Percentiles rank a stretch among this genome's conserved stretches.
Evolutionary conservation across 2,329 filamentous ascomycete genomes (phyloP).

Genomic region (Alternaria arborescens): DNA sequence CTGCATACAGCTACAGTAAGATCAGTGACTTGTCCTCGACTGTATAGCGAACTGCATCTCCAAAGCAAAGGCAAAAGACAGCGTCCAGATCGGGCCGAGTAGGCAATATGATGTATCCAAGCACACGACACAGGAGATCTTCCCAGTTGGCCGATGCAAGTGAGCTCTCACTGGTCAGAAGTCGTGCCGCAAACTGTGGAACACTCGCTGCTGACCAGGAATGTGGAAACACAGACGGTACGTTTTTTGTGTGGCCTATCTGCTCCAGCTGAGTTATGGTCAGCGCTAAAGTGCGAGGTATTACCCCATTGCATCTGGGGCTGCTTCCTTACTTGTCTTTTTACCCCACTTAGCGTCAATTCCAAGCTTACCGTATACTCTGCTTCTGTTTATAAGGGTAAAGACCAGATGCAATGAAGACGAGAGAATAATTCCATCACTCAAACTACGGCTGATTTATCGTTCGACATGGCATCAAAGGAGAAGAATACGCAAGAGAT

Average conservation of each 20-base stretch:
- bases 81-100: slow-evolving; percentile 4
- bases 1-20: not conserved
- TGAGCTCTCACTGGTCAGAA: slow-evolving; percentile 17
- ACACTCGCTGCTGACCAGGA: not conserved
- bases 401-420: not conserved
- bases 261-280: not conserved
- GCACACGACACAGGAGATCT: slow-evolving; percentile 5
- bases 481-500: slow-evolving; percentile 57
- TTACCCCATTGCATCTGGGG: slow-evolving; percentile 22
- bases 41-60: not conserved
- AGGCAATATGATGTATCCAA: slow-evolving; percentile 1
- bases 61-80: not conserved
- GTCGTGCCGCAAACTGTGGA: slow-evolving; percentile 16
- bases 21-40: not conserved
- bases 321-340: not conserved
- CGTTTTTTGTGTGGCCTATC: not conserved
- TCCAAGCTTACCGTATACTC: not conserved
- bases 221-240: not conserved
- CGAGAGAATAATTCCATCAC: not conserved
- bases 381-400: not conserved
- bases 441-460: not conserved
- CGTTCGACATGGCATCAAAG: slow-evolving; percentile 46
- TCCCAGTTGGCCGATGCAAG: not conserved
- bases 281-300: slow-evolving; percentile 35
- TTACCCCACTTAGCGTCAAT: slow-evolving; percentile 29